Conservation (phyloP, 805 yeast genomes). For the Cyberlindnera subsufficiens region DNA sequence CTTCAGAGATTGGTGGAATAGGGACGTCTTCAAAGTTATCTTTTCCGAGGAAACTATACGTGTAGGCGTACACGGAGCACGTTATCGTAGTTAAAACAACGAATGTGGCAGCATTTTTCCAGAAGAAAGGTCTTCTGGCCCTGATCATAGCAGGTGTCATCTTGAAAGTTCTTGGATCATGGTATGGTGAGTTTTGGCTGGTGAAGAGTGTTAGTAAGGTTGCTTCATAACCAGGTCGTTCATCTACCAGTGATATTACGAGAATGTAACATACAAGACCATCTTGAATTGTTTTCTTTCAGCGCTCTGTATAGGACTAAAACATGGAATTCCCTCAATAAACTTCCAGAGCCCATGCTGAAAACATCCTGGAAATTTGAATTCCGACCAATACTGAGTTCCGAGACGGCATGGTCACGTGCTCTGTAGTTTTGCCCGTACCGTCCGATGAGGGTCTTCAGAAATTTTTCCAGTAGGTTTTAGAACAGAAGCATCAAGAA, state of each 20-base stretch:
- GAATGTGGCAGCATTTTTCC: conserved; percentile 65
- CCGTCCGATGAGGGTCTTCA: background rate
- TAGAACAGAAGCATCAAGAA: too few species aligned
- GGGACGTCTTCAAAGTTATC: conserved; percentile 92
- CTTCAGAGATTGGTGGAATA: conserved; percentile 84
- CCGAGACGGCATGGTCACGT: too few species aligned
- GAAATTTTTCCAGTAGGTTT: background rate
- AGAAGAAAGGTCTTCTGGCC: conserved; percentile 83
- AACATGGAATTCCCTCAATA: too few species aligned
- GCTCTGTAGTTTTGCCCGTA: background rate
- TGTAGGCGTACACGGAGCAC: conserved; percentile 56
- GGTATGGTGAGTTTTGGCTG: conserved; percentile 38
- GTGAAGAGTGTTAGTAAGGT: conserved; percentile 4
- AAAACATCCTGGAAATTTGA: too few species aligned
- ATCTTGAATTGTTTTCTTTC: too few species aligned
- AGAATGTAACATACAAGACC: too few species aligned
- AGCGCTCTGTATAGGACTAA: too few species aligned
- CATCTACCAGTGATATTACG: too few species aligned
- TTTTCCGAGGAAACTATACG: conserved; percentile 57
- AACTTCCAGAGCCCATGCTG: too few species aligned
- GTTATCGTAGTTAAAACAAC: conserved; percentile 57
- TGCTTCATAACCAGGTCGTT: too few species aligned
- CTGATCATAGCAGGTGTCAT: conserved; percentile 94
- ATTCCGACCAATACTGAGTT: too few species aligned
- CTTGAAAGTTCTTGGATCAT: conserved; percentile 65